These are phyloP conservation scores for Streptanthus diversifolius DNA, from an alignment of 345 rosid species.

Conservation along the genomic window DNA sequence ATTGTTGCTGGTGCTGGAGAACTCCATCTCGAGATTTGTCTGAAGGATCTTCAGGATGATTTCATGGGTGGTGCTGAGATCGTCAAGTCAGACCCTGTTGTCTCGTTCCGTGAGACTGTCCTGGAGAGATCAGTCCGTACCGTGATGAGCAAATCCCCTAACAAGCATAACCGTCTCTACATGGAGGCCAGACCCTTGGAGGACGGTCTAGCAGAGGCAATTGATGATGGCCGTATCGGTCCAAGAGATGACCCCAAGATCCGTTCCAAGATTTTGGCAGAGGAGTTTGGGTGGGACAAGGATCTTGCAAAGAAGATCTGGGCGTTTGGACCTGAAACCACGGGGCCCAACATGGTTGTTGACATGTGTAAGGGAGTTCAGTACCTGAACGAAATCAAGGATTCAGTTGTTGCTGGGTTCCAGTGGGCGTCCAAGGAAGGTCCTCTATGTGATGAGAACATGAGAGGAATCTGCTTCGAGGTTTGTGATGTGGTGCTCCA, in stretches of 20 bases:
- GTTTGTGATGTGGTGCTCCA: slow-evolving; percentile 84
- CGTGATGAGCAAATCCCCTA: slow-evolving; percentile 34
- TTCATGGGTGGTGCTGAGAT: slow-evolving; percentile 90
- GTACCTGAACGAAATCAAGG: slow-evolving; percentile 82
- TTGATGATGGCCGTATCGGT: slow-evolving; percentile 75
- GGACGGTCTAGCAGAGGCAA: slow-evolving; percentile 79
- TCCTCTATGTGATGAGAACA: slow-evolving; percentile 69
- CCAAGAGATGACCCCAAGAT: slow-evolving; percentile 82
- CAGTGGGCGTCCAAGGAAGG: slow-evolving; percentile 94
- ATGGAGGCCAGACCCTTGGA: slow-evolving; percentile 86
- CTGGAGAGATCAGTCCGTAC: slow-evolving; percentile 25
- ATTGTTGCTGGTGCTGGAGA: slow-evolving; percentile 90
- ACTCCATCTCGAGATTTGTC: slow-evolving; percentile 70
- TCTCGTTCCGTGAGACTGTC: slow-evolving; percentile 65
- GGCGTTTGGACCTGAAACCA: slow-evolving; percentile 85
- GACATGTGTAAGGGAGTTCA: slow-evolving; percentile 95
- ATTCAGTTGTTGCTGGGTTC: slow-evolving; percentile 85
- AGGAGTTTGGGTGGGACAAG: slow-evolving; percentile 89
- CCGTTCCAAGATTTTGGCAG: slow-evolving; percentile 65
- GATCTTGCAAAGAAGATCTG: slow-evolving; percentile 85
- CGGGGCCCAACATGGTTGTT: slow-evolving; percentile 82
- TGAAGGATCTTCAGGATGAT: slow-evolving; percentile 75
- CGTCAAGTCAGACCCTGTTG: slow-evolving; percentile 67
- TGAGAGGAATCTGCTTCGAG: slow-evolving; percentile 84
- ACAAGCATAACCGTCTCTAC: slow-evolving; percentile 75